These are phyloP conservation scores for Phialophora expanda DNA, from an alignment of 2,329 filamentous ascomycete species.

Conservation along the genomic window DNA sequence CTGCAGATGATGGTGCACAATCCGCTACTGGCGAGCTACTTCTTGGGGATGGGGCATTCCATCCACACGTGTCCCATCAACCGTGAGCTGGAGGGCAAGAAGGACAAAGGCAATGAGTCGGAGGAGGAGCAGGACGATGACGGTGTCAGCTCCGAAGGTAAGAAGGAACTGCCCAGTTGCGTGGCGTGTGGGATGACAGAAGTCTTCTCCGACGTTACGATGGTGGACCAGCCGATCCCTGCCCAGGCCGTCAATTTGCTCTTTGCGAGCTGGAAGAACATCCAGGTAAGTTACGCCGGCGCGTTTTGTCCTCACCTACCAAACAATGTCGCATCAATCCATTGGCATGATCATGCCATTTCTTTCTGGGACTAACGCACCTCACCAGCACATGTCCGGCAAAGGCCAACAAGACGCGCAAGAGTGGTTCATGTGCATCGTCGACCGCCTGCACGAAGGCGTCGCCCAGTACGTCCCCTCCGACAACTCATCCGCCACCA, in stretches of 20 bases:
- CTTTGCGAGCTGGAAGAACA: slow-evolving; percentile 86
- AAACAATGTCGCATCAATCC: no score
- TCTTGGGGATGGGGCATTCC: slow-evolving; percentile 87
- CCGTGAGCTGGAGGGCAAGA: slow-evolving; percentile 38
- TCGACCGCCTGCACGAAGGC: slow-evolving; percentile 83
- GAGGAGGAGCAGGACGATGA: slow-evolving; percentile 36
- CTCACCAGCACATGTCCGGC: slow-evolving; percentile 72
- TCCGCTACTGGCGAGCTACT: slow-evolving; percentile 87
- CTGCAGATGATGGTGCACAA: slow-evolving; percentile 94
- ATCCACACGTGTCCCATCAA: slow-evolving; percentile 70
- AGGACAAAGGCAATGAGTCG: slow-evolving; percentile 36
- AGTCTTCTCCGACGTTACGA: slow-evolving; percentile 68
- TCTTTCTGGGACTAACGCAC: background rate
- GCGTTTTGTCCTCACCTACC: background rate
- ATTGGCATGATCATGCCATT: background rate
- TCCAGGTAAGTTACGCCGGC: slow-evolving; percentile 59
- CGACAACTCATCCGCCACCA: slow-evolving; percentile 46
- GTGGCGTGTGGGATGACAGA: slow-evolving; percentile 67
- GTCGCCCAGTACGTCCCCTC: slow-evolving; percentile 59
- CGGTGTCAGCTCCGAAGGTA: slow-evolving; percentile 23
- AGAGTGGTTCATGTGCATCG: slow-evolving; percentile 94
- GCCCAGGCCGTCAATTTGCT: slow-evolving; percentile 90
- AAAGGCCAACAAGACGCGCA: slow-evolving; percentile 97
- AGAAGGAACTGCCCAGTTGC: slow-evolving; percentile 50
- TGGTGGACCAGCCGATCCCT: slow-evolving; percentile 73